Evolutionary conservation across 352 stramenopile genomes (phyloP).

Genomic region (Achlya hypogyna): DNA sequence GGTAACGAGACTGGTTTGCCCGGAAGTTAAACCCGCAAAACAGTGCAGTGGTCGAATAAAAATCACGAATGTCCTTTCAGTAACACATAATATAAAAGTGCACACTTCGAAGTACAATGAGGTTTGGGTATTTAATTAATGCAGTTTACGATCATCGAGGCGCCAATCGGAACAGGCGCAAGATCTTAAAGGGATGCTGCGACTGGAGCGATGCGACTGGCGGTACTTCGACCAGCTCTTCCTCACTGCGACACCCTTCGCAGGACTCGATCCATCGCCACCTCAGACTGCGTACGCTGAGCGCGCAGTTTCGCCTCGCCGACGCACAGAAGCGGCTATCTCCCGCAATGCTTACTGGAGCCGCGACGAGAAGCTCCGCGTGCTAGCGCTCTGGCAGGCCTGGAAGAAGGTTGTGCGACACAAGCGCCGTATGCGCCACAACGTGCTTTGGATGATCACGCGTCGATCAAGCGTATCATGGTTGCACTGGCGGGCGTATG

Average conservation of each 20-base stretch:
- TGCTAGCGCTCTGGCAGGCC: not conserved
- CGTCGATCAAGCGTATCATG: not conserved
- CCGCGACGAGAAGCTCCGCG: conserved; percentile 10
- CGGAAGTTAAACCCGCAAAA: too few relatives aligned
- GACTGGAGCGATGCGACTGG: conserved; percentile 8
- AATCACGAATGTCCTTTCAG: too few relatives aligned
- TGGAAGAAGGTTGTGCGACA: conserved; percentile 13
- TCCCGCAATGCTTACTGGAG: not conserved
- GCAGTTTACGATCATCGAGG: too few relatives aligned
- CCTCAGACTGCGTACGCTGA: not conserved
- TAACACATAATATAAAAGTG: too few relatives aligned
- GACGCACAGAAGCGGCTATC: not conserved
- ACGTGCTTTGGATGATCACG: conserved; percentile 2
- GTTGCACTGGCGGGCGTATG: conserved; percentile 1
- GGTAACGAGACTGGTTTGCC: too few relatives aligned
- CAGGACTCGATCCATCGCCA: too few relatives aligned
- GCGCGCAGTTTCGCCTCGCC: not conserved
- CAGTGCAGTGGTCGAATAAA: too few relatives aligned
- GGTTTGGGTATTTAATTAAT: too few relatives aligned
- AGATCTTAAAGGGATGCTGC: conserved; percentile 15
- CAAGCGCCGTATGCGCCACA: not conserved
- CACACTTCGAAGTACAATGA: too few relatives aligned
- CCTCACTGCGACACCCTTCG: not conserved
- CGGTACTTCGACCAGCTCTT: conserved; percentile 14
- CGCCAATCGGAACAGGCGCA: not conserved